Percentiles rank a stretch among this genome's conserved stretches.
These are phyloP conservation scores for Leishmania tropica DNA, from an alignment of 208 protist genomes.

Conservation along the genomic window DNA sequence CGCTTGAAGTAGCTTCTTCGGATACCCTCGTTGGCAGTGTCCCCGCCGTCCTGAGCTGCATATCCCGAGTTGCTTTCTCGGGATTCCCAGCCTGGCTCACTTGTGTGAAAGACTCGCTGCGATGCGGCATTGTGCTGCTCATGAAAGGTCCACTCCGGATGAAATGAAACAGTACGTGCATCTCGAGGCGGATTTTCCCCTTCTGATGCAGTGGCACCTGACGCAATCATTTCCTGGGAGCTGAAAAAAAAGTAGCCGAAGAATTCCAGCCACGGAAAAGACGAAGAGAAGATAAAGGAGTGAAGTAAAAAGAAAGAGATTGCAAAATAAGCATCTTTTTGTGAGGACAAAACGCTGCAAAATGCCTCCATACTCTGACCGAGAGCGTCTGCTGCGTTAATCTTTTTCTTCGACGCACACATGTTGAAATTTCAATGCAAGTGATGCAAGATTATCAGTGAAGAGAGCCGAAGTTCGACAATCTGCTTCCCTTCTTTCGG, in stretches of 20 bases:
- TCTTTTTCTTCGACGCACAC: background rate
- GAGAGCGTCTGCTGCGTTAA: background rate
- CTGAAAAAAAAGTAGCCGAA: background rate
- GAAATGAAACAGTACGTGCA: conserved; percentile 14
- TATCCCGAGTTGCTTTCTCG: conserved; percentile 61
- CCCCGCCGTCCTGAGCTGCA: conserved; percentile 30
- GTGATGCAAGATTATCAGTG: background rate
- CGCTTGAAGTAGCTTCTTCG: conserved; percentile 44
- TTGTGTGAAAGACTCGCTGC: conserved; percentile 15
- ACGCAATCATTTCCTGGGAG: conserved; percentile 3
- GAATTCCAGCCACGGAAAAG: background rate
- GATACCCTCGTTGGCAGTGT: conserved; percentile 28
- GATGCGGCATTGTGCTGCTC: conserved; percentile 13
- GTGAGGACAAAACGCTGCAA: background rate
- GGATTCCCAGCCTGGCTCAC: conserved; percentile 51
- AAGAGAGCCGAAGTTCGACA: background rate
- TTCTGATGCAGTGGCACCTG: background rate
- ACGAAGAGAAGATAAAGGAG: no score
- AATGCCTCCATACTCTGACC: background rate
- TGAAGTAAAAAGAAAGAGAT: background rate
- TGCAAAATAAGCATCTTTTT: background rate
- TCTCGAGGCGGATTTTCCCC: background rate
- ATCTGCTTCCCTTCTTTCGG: background rate
- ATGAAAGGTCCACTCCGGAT: conserved; percentile 19
- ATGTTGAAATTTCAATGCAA: background rate